phyloP scores from a whole-genome alignment of 2,329 filamentous ascomycete genomes.

The Leptographium procerum region DNA sequence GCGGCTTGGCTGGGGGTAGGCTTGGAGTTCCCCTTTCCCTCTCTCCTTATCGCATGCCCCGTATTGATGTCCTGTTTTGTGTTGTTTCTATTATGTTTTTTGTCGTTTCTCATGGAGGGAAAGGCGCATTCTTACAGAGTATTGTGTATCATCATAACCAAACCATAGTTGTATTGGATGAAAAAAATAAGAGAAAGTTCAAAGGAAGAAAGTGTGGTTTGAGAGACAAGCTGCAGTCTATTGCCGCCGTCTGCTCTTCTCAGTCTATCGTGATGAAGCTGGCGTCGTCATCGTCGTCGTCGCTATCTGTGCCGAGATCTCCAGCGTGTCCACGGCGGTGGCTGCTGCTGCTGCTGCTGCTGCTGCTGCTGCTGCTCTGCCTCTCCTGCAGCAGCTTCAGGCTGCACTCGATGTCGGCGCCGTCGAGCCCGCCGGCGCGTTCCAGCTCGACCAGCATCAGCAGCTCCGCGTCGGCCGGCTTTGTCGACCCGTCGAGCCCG shows the following conservation, averaged over 20 bases:
- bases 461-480: constrained; percentile 9
- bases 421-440: not conserved
- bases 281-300: not conserved
- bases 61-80: not conserved
- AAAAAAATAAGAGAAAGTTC: not conserved
- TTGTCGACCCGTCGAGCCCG: constrained; percentile 23
- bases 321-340: too few relatives aligned
- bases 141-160: not conserved
- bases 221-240: too few relatives aligned
- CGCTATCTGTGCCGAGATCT: not conserved
- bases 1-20: not conserved
- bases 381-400: not conserved
- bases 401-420: constrained; percentile 24
- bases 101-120: not conserved
- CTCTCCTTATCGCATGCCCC: not conserved
- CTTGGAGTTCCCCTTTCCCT: not conserved
- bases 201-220: not conserved
- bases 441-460: constrained; percentile 9
- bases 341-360: too few relatives aligned
- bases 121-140: not conserved
- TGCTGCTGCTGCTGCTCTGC: too few relatives aligned
- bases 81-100: not conserved
- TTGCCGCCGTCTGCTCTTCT: too few relatives aligned
- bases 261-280: too few relatives aligned
- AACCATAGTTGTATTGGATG: not conserved